These are phyloP conservation scores for Paulinella micropora DNA, from an alignment of 78 protist species.

Conservation along the genomic window DNA sequence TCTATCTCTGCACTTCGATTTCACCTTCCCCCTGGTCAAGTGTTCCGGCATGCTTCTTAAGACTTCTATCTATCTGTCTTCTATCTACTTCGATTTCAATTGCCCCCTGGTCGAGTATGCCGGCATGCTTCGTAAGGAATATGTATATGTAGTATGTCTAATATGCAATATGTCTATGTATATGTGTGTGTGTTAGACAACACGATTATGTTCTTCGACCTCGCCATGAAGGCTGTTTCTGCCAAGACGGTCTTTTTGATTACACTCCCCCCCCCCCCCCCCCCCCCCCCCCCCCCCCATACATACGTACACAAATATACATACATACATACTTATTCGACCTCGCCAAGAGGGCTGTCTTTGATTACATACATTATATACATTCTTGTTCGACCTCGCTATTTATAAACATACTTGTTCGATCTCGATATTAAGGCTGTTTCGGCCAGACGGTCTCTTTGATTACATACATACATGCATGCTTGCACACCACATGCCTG, in stretches of 20 bases:
- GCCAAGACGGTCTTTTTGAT: background rate
- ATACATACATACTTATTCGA: background rate
- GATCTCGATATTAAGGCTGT: no score
- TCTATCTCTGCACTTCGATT: constrained; percentile 52
- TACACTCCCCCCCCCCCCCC: background rate
- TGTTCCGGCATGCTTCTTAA: constrained; percentile 85
- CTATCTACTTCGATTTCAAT: no score
- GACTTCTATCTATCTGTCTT: constrained; percentile 38
- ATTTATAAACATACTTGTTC: no score
- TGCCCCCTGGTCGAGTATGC: no score
- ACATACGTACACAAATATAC: background rate
- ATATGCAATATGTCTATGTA: constrained; percentile 39
- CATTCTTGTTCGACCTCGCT: no score
- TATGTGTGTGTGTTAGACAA: background rate
- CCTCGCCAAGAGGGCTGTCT: background rate
- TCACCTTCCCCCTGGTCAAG: constrained; percentile 97
- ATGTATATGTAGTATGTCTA: no score
- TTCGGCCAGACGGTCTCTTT: background rate
- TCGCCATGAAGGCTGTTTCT: no score
- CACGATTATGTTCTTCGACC: no score
- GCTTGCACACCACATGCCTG: background rate
- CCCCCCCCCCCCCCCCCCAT: background rate
- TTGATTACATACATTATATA: no score
- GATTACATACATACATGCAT: background rate
- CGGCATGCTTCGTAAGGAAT: no score